These are phyloP conservation scores for Hyaloscypha variabilis DNA, from an alignment of 495 filamentous ascomycete species.

Conservation along the genomic window DNA sequence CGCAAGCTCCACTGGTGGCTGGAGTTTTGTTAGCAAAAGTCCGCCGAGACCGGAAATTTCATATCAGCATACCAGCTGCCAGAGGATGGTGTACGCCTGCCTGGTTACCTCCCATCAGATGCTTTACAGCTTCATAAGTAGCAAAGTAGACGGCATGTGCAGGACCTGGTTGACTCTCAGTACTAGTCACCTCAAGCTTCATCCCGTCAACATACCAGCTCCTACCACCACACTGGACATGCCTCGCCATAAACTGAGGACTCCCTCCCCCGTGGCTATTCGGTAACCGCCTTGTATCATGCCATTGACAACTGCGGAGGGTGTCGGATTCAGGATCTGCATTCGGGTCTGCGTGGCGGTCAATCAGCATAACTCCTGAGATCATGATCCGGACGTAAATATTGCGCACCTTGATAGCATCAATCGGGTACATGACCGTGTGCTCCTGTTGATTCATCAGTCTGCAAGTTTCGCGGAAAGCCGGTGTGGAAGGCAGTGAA, in stretches of 20 bases:
- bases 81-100: conserved; percentile 89
- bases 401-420: conserved; percentile 87
- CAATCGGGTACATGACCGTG: conserved; percentile 98
- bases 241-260: conserved; percentile 91
- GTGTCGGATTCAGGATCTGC: conserved; percentile 90
- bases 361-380: conserved; percentile 27
- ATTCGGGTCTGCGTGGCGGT: conserved; percentile 76
- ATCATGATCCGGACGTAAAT: conserved; percentile 1
- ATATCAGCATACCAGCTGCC: conserved; percentile 67
- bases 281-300: conserved; percentile 90
- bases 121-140: conserved; percentile 96
- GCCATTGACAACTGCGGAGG: conserved; percentile 85
- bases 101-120: conserved; percentile 89
- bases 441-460: conserved; percentile 58
- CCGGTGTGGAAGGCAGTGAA: conserved; percentile 14
- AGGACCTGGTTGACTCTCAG: conserved; percentile 63
- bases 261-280: conserved; percentile 87
- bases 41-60: conserved; percentile 14
- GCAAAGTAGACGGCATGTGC: conserved; percentile 98
- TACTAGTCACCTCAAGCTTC: conserved; percentile 14
- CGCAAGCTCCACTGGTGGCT: conserved; percentile 91
- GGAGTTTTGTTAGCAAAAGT: conserved; percentile 23
- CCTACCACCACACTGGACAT: conserved; percentile 95
- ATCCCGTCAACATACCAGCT: conserved; percentile 67
- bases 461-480: conserved; percentile 1